Evolutionary conservation across 73 alveolate genomes (phyloP).

Genomic region (Paramecium sexaurelia): DNA sequence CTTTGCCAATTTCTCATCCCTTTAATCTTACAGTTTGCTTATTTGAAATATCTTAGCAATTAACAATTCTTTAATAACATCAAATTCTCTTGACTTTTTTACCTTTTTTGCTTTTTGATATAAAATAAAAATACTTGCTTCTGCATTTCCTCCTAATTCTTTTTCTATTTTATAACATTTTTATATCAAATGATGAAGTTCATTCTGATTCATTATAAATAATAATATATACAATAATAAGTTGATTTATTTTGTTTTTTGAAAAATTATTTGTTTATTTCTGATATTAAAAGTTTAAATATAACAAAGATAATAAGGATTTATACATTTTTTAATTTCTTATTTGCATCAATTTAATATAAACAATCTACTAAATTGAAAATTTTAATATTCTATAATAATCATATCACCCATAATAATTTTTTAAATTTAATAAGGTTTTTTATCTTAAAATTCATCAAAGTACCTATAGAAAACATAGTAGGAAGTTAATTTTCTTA

Average conservation of each 20-base stretch:
- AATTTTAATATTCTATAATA: too few species aligned
- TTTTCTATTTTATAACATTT: constrained; percentile 34
- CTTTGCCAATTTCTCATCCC: constrained; percentile 5
- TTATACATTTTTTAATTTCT: too few species aligned
- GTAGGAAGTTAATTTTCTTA: too few species aligned
- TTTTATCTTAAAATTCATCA: too few species aligned
- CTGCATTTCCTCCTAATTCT: constrained; percentile 55
- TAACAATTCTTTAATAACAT: constrained; percentile 3
- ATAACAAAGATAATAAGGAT: too few species aligned
- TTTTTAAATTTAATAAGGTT: too few species aligned
- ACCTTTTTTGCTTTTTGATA: neutral
- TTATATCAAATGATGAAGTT: constrained; percentile 13
- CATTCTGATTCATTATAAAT: neutral
- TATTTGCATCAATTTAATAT: too few species aligned
- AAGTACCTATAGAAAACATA: too few species aligned
- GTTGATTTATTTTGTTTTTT: neutral
- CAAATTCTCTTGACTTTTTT: constrained; percentile 52
- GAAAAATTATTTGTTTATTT: neutral
- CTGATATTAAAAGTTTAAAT: neutral
- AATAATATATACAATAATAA: neutral
- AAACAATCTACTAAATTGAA: too few species aligned
- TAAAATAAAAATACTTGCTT: neutral
- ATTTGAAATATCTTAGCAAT: neutral
- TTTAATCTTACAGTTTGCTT: neutral
- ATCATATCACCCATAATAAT: too few species aligned